Evolutionary conservation across 805 yeast genomes (phyloP).

Genomic region (Monosporozyma aquatica): DNA sequence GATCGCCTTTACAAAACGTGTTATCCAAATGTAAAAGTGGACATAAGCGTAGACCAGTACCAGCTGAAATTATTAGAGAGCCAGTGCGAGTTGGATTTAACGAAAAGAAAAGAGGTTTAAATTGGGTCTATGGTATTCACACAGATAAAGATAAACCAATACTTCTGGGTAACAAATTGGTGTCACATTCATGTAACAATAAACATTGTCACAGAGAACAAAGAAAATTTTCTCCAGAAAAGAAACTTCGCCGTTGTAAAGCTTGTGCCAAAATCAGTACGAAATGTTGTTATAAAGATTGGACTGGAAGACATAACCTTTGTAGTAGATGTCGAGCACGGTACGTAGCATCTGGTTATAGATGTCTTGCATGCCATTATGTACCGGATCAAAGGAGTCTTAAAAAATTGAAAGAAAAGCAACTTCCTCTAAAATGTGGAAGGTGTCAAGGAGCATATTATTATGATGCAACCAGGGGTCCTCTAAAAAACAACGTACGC

Average conservation of each 20-base stretch:
- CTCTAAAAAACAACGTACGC: slow-evolving; percentile 8
- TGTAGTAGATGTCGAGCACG: slow-evolving; percentile 24
- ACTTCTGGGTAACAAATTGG: slow-evolving; percentile 20
- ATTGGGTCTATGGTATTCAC: slow-evolving; percentile 15
- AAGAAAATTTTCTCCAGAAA: slow-evolving; percentile 11
- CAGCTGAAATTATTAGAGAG: slow-evolving; percentile 11
- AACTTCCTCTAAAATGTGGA: slow-evolving; percentile 5
- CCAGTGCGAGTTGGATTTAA: slow-evolving; percentile 19
- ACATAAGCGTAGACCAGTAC: slow-evolving; percentile 14
- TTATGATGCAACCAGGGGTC: slow-evolving; percentile 15
- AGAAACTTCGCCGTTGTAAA: slow-evolving; percentile 16
- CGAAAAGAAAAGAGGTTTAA: slow-evolving; percentile 14
- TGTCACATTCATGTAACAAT: slow-evolving; percentile 3
- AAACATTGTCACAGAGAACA: slow-evolving; percentile 16
- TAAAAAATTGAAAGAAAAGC: slow-evolving; percentile 10
- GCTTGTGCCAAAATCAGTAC: slow-evolving; percentile 21
- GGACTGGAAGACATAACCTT: slow-evolving; percentile 19
- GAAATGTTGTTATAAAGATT: slow-evolving; percentile 19
- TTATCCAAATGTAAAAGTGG: slow-evolving; percentile 22
- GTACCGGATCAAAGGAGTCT: slow-evolving; percentile 21
- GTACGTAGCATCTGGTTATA: slow-evolving; percentile 19
- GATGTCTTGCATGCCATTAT: slow-evolving; percentile 19
- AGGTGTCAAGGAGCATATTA: slow-evolving; percentile 14
- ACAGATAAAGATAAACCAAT: slow-evolving; percentile 14
- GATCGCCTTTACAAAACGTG: slow-evolving; percentile 18